phyloP scores from a whole-genome alignment of 2,329 filamentous ascomycete genomes.

The Samsoniella hepiali region DNA sequence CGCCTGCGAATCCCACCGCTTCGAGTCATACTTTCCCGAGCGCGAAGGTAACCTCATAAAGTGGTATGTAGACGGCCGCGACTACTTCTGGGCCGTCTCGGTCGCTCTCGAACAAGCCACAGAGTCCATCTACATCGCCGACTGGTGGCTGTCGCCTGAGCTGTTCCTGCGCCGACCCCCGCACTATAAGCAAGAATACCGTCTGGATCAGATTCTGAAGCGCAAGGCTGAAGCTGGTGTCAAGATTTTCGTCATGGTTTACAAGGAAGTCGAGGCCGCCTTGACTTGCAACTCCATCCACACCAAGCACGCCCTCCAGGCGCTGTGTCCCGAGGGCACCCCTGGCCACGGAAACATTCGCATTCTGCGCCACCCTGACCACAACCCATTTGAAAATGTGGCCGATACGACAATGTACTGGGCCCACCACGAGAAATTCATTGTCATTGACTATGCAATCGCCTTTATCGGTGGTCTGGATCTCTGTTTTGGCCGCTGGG shows the following conservation, averaged over 20 bases:
- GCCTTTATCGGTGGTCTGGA: conserved; percentile 95
- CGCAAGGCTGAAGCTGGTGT: conserved; percentile 86
- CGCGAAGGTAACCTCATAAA: conserved; percentile 83
- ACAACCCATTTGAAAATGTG: conserved; percentile 90
- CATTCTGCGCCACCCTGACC: conserved; percentile 88
- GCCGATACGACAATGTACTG: conserved; percentile 97
- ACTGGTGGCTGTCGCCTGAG: conserved; percentile 96
- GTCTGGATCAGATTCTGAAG: conserved; percentile 83
- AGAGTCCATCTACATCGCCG: conserved; percentile 91
- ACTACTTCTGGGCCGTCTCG: conserved; percentile 95
- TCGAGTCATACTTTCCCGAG: conserved; percentile 86
- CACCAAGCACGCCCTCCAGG: conserved; percentile 81
- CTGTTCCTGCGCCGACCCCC: conserved; percentile 83
- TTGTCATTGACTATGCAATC: conserved; percentile 85
- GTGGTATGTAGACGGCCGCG: conserved; percentile 94
- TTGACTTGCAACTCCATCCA: conserved; percentile 90
- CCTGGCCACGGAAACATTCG: conserved; percentile 85
- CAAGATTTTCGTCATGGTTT: conserved; percentile 90
- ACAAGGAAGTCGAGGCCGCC: conserved; percentile 79
- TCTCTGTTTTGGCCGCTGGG: conserved; percentile 94
- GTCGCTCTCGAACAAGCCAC: conserved; percentile 84
- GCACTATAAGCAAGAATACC: conserved; percentile 77
- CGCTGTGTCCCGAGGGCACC: conserved; percentile 75
- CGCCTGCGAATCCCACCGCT: conserved; percentile 73
- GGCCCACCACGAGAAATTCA: conserved; percentile 97